Conservation (phyloP, 2,329 filamentous ascomycete genomes). For the Clonostachys chloroleuca region DNA sequence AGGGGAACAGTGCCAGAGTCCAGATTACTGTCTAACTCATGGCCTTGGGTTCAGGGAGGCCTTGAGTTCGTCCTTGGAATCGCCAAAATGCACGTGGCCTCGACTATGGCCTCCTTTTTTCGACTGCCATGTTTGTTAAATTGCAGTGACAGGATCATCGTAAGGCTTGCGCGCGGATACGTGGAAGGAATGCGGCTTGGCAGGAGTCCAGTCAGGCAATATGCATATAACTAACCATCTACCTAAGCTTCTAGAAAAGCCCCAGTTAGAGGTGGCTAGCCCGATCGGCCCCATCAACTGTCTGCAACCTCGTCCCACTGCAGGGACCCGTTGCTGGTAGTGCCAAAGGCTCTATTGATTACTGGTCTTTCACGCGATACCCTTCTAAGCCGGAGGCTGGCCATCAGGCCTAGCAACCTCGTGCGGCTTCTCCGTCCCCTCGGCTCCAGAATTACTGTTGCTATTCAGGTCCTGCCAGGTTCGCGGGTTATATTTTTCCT, state of each 20-base stretch:
- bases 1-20: too few species aligned
- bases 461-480: slow-evolving; percentile 55
- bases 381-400: slow-evolving; percentile 47
- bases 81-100: too few species aligned
- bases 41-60: too few species aligned
- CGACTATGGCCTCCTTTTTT: too few species aligned
- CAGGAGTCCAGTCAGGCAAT: too few species aligned
- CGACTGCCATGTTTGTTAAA: too few species aligned
- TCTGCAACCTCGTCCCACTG: background rate
- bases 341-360: background rate
- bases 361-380: slow-evolving; percentile 42
- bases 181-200: too few species aligned
- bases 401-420: slow-evolving; percentile 37
- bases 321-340: background rate
- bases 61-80: too few species aligned
- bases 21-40: too few species aligned
- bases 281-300: background rate
- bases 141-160: too few species aligned
- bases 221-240: background rate
- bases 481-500: slow-evolving; percentile 63
- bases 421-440: slow-evolving; percentile 42
- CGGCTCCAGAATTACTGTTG: slow-evolving; percentile 8
- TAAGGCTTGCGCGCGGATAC: too few species aligned
- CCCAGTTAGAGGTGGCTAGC: background rate
- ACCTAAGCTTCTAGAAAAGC: too few species aligned